These are phyloP conservation scores for Diatrype stigma DNA, from an alignment of 2,329 filamentous ascomycete genomes.

Conservation along the genomic window DNA sequence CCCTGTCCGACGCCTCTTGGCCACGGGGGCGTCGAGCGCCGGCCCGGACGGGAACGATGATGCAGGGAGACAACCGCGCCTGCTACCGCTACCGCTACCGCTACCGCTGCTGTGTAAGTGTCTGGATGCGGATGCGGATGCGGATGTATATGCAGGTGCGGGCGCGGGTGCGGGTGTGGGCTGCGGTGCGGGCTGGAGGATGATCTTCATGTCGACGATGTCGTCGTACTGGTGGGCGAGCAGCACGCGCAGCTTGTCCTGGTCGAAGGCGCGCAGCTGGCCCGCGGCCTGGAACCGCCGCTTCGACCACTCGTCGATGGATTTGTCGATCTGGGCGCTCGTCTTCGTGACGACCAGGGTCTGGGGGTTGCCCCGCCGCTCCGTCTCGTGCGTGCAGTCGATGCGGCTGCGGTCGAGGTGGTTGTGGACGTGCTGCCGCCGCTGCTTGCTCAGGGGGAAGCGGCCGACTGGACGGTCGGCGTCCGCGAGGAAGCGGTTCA, in stretches of 20 bases:
- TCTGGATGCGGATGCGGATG: background rate
- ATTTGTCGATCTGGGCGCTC: background rate
- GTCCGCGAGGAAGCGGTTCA: constrained; percentile 24
- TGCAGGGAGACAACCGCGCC: too few relatives aligned
- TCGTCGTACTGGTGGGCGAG: constrained; percentile 9
- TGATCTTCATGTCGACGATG: constrained; percentile 10
- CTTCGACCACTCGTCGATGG: constrained; percentile 2
- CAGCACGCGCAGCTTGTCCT: constrained; percentile 10
- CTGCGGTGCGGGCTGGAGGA: background rate
- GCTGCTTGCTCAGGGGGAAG: constrained; percentile 12
- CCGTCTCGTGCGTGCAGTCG: constrained; percentile 19
- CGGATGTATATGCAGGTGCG: background rate
- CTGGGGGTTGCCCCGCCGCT: constrained; percentile 1
- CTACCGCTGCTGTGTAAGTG: too few relatives aligned
- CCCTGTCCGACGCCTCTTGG: background rate
- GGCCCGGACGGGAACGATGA: background rate
- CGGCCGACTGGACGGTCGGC: background rate
- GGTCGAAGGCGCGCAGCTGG: constrained; percentile 11
- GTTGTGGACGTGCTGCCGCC: constrained; percentile 18
- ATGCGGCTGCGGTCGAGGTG: constrained; percentile 7
- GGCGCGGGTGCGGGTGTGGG: background rate
- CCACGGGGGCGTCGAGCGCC: background rate
- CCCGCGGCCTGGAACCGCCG: constrained; percentile 4
- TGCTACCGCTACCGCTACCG: too few relatives aligned
- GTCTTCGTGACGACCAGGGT: constrained; percentile 25